These are phyloP conservation scores for Dipteronia dyeriana DNA, from an alignment of 345 rosid species.

Conservation along the genomic window DNA sequence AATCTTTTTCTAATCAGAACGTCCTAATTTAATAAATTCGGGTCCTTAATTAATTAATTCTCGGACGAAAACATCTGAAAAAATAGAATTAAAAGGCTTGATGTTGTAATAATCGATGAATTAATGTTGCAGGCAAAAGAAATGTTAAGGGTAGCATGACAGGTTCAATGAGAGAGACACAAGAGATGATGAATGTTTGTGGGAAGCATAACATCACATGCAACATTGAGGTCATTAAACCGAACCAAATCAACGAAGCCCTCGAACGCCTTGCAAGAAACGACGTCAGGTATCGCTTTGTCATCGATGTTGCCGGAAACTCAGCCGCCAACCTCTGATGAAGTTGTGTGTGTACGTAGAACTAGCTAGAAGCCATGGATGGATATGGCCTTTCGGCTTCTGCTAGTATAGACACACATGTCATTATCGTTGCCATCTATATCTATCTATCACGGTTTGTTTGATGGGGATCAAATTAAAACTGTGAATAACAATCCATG, in stretches of 20 bases:
- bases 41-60: too few relatives aligned
- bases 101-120: neutral
- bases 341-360: neutral
- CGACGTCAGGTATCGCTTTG: constrained; percentile 66
- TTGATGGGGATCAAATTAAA: too few relatives aligned
- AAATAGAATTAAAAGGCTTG: too few relatives aligned
- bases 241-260: constrained; percentile 46
- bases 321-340: constrained; percentile 15
- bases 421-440: neutral
- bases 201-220: constrained; percentile 51
- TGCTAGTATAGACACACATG: neutral
- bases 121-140: constrained; percentile 43
- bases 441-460: too few relatives aligned
- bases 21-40: neutral
- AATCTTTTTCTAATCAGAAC: neutral
- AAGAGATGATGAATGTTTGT: constrained; percentile 61
- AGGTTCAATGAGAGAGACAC: constrained; percentile 56
- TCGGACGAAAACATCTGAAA: too few relatives aligned
- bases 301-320: constrained; percentile 51
- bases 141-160: constrained; percentile 55
- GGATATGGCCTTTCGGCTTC: neutral
- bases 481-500: neutral
- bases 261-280: constrained; percentile 51
- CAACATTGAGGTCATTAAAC: constrained; percentile 46
- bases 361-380: neutral